Percentiles rank a stretch among this genome's conserved stretches.
Evolutionary conservation across 1,284 basidiomycete genomes (phyloP).

Genomic region (Ustilago loliicola): DNA sequence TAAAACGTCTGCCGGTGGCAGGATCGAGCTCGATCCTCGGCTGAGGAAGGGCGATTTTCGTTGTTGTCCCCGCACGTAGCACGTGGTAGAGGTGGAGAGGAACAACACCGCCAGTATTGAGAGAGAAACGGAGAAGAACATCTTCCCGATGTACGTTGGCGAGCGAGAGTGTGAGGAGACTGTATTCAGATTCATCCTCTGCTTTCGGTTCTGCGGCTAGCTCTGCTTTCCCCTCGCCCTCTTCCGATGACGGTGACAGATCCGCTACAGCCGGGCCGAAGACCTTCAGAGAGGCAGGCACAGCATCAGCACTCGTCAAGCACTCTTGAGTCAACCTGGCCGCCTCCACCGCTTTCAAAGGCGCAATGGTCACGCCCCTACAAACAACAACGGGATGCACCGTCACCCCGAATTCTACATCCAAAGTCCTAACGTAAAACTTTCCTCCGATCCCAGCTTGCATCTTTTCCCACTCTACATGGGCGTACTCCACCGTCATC

Average conservation of each 20-base stretch:
- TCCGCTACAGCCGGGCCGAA: slow-evolving; percentile 66
- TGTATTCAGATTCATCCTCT: slow-evolving; percentile 73
- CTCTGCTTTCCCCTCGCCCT: neutral
- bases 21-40: slow-evolving; percentile 73
- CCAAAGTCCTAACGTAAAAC: slow-evolving; percentile 86
- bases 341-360: slow-evolving; percentile 50
- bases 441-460: slow-evolving; percentile 65
- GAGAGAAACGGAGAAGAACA: slow-evolving; percentile 84
- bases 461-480: slow-evolving; percentile 71
- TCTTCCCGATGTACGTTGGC: slow-evolving; percentile 86
- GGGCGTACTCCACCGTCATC: slow-evolving; percentile 86
- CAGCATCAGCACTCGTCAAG: slow-evolving; percentile 69
- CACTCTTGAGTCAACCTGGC: slow-evolving; percentile 62
- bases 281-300: slow-evolving; percentile 20
- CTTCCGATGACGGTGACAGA: neutral
- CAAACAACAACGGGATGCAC: slow-evolving; percentile 93
- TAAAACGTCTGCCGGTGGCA: slow-evolving; percentile 3
- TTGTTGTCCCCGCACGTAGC: slow-evolving; percentile 27
- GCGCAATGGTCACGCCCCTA: slow-evolving; percentile 47
- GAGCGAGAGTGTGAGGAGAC: slow-evolving; percentile 86
- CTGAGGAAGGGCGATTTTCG: slow-evolving; percentile 69
- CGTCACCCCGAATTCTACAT: slow-evolving; percentile 86
- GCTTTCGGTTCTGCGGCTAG: neutral
- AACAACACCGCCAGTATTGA: slow-evolving; percentile 71
- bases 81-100: slow-evolving; percentile 29